These are phyloP conservation scores for Triglochin maritima DNA, from an alignment of 106 monocot genomes.

Conservation along the genomic window DNA sequence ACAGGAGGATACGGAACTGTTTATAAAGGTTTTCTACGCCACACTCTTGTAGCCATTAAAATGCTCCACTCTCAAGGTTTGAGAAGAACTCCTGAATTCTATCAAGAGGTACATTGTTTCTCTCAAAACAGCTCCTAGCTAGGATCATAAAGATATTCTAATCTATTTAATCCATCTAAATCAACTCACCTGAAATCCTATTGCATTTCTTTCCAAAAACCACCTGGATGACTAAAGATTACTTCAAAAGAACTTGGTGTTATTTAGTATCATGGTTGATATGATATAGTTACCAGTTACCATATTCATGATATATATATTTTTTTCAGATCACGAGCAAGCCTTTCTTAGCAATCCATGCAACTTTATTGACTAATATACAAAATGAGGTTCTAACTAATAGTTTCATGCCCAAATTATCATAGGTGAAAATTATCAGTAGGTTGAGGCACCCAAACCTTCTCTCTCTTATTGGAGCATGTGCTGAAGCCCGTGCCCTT, in stretches of 20 bases:
- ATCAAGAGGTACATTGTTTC: slow-evolving; percentile 37
- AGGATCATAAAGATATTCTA: too few relatives aligned
- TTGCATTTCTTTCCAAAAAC: too few relatives aligned
- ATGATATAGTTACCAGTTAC: too few relatives aligned
- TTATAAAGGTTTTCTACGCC: slow-evolving; percentile 44
- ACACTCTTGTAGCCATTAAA: slow-evolving; percentile 50
- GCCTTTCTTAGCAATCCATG: not conserved
- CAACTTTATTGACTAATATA: not conserved
- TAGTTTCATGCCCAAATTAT: not conserved
- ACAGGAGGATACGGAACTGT: slow-evolving; percentile 40
- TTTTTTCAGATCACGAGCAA: too few relatives aligned
- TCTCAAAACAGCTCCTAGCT: not conserved
- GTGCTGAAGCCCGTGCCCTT: slow-evolving; percentile 23
- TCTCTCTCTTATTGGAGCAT: slow-evolving; percentile 46
- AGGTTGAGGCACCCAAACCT: slow-evolving; percentile 57
- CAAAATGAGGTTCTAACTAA: not conserved
- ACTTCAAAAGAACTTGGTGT: too few relatives aligned
- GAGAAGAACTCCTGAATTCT: slow-evolving; percentile 31
- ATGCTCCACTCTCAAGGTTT: slow-evolving; percentile 24
- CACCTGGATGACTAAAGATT: too few relatives aligned
- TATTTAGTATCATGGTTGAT: too few relatives aligned
- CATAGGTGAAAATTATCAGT: slow-evolving; percentile 35
- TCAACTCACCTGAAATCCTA: too few relatives aligned
- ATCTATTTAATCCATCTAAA: too few relatives aligned
- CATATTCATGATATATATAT: too few relatives aligned